Conservation (phyloP, 345 rosid species). For the Psidium friedrichsthalianum region DNA sequence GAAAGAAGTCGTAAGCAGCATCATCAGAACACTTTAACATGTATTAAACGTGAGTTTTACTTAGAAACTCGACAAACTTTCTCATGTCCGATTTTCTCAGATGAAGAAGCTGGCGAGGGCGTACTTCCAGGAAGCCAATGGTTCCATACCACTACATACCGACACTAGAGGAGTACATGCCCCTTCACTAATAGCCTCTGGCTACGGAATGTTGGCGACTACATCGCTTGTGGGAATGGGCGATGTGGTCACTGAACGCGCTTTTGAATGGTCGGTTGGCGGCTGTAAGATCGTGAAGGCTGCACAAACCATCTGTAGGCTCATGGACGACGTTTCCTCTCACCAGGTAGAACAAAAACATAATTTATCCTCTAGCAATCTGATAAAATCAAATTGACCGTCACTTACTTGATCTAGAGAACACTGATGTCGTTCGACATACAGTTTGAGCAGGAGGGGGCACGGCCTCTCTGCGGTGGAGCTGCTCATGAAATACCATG, state of each 20-base stretch:
- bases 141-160: neutral
- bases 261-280: neutral
- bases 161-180: neutral
- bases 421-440: neutral
- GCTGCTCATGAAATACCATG: constrained; percentile 18
- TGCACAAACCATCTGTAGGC: neutral
- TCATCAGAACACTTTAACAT: neutral
- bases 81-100: neutral
- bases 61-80: neutral
- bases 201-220: neutral
- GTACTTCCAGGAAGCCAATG: neutral
- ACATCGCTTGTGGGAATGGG: neutral
- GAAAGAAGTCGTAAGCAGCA: neutral
- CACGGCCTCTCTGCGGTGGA: constrained; percentile 15
- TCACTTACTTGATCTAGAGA: neutral
- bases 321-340: neutral
- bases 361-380: neutral
- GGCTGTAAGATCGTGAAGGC: neutral
- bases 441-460: constrained; percentile 1
- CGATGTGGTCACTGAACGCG: neutral
- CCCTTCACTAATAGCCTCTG: neutral
- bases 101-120: neutral
- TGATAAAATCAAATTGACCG: neutral
- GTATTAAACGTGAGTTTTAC: neutral
- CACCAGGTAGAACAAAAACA: neutral